Evolutionary conservation across 176 grass and related monocot genomes (phyloP).

Genomic region (Bromus sterilis): DNA sequence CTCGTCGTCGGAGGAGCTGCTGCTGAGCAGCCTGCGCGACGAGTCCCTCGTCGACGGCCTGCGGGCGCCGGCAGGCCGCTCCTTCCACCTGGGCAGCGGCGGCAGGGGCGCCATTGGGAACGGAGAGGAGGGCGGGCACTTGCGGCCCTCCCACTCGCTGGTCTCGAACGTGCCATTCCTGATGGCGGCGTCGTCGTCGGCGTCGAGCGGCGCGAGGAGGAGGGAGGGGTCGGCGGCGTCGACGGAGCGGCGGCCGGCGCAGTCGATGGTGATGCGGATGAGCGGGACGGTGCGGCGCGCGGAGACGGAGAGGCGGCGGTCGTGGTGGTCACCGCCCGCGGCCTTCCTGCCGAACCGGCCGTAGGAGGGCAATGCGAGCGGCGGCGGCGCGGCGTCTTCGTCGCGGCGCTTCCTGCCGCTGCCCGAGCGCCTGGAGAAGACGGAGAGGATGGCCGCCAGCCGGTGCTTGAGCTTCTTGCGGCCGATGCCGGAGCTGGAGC

Average conservation of each 20-base stretch:
- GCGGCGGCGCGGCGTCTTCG: not conserved
- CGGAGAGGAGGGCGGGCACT: slow-evolving; percentile 62
- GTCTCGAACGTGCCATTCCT: no score
- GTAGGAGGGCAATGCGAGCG: slow-evolving; percentile 28
- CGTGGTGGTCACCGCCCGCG: not conserved
- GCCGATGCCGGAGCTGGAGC: not conserved
- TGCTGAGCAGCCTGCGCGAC: slow-evolving; percentile 29
- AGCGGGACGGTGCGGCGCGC: slow-evolving; percentile 24
- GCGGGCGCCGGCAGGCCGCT: not conserved
- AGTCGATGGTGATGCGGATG: slow-evolving; percentile 56
- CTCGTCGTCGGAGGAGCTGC: slow-evolving; percentile 42
- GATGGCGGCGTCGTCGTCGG: no score
- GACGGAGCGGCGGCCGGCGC: slow-evolving; percentile 56
- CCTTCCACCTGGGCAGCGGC: slow-evolving; percentile 17
- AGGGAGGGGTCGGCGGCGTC: slow-evolving; percentile 39
- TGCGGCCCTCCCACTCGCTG: slow-evolving; percentile 50
- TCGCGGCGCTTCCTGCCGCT: slow-evolving; percentile 21
- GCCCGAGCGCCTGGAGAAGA: slow-evolving; percentile 39
- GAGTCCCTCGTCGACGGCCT: slow-evolving; percentile 25
- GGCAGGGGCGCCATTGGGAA: slow-evolving; percentile 2
- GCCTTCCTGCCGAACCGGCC: slow-evolving; percentile 11
- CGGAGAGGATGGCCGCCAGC: slow-evolving; percentile 55
- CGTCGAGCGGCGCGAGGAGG: slow-evolving; percentile 16
- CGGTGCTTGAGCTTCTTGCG: slow-evolving; percentile 64
- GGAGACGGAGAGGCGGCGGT: slow-evolving; percentile 41